Evolutionary conservation across 371 early-diverging fungal species (phyloP).

Genomic region (Mucor mucedo): DNA sequence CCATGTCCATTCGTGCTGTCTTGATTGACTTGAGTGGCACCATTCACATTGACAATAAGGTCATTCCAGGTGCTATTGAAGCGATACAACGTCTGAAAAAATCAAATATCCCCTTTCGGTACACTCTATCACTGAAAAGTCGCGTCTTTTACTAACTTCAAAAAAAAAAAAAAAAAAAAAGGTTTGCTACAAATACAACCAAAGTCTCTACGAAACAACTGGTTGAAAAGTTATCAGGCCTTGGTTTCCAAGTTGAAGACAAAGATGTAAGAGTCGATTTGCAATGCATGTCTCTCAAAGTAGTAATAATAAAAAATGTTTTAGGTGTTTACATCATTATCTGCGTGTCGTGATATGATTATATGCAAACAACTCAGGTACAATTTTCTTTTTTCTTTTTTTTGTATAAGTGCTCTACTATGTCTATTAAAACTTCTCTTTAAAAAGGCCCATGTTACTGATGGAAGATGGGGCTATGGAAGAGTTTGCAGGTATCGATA

Average conservation of each 20-base stretch:
- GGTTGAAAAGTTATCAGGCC: conserved; percentile 51
- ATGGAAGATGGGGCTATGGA: conserved; percentile 74
- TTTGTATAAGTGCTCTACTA: too few species aligned
- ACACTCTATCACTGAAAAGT: not conserved
- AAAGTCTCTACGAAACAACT: conserved; percentile 67
- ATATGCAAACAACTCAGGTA: conserved; percentile 52
- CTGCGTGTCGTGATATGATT: conserved; percentile 72
- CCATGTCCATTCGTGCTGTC: conserved; percentile 54
- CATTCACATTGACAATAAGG: conserved; percentile 75
- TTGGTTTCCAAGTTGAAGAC: conserved; percentile 73
- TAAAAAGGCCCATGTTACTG: conserved; percentile 70
- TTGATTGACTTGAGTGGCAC: conserved; percentile 85
- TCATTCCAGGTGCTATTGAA: conserved; percentile 71
- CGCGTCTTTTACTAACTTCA: not conserved
- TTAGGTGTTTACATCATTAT: conserved; percentile 80
- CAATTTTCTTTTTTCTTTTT: not conserved
- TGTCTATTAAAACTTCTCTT: too few species aligned
- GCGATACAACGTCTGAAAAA: conserved; percentile 69
- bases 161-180: conserved; percentile 10
- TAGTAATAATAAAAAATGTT: not conserved
- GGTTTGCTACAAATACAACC: conserved; percentile 88
- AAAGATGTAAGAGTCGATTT: conserved; percentile 53
- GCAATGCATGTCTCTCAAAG: not conserved
- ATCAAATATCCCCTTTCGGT: conserved; percentile 62
- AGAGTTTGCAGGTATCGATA: conserved; percentile 71